Evolutionary conservation across 2,329 filamentous ascomycete genomes (phyloP), one percentile per base, ranked within the genome.

Genomic region (Beauveria pseudobassiana): DNA sequence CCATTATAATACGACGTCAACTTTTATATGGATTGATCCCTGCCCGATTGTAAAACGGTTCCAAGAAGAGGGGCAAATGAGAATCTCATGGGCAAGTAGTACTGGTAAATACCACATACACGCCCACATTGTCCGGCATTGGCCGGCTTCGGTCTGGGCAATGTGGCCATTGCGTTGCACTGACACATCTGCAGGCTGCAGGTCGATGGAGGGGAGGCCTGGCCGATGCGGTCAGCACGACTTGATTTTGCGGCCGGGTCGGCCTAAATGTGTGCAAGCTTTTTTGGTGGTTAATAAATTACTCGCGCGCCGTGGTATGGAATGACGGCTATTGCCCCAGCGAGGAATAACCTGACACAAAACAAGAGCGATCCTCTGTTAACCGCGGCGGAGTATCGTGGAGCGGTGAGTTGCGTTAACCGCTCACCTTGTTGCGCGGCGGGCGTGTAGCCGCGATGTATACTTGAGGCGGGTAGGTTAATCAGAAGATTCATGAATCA

Each of bases 151-250:
- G 56, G 20, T 18, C 46, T 59, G 20, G 46, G 34, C 46, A 26
- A 59, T 14, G 16, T 30, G 56, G 56, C 20, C 45, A 30, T 59
- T 59, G 46, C 56, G 24, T 34, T 57, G 26, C 8, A 4, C 30
- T 38, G 22, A 28, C n/a, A 28, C 28, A 16, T 24, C 49, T 52
- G 48, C 48, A 50, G 18, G 12, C 54, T 57, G 54, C 54, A 57
- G 43, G 54, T 57, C n/a, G 42, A 48, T 48, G 30, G 30, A 34
- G 30, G 43, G 42, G 42, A 56, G 40, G 34, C 50, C 38, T 10
- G 42, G 53, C 18, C 30, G 43, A 57, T 59, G 56, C 56, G 38
- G 56, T 59, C 56, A 59, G 56, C 56, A 59, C 16, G 30, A 34
- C 30, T 34, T 34, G 30, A 34, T 34, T 34, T 10, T 34, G 30